Evolutionary conservation across 2,329 filamentous ascomycete species (phyloP).

Genomic region (Aphanoascus verrucosus): DNA sequence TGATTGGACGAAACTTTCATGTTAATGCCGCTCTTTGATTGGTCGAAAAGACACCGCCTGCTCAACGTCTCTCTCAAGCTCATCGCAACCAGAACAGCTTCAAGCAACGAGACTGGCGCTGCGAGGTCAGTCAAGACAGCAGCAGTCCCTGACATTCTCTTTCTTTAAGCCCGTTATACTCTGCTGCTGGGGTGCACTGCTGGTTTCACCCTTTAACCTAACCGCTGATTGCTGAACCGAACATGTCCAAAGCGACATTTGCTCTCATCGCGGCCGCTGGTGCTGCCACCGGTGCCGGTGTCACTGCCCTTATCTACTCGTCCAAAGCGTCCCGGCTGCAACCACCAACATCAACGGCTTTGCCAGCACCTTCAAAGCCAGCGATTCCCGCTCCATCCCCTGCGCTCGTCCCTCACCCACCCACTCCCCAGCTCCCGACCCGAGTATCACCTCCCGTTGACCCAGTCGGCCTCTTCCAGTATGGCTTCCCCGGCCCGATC

Average conservation of each 20-base stretch:
- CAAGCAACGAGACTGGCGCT: too few species aligned
- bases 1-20: constrained; percentile 21
- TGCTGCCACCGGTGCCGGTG: constrained; percentile 63
- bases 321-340: constrained; percentile 46
- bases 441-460: constrained; percentile 47
- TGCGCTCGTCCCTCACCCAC: constrained; percentile 22
- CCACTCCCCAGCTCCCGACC: constrained; percentile 24
- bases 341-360: constrained; percentile 27
- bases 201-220: too few species aligned
- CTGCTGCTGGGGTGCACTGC: too few species aligned
- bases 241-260: constrained; percentile 69
- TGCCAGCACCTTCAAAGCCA: constrained; percentile 23
- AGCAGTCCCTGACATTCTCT: too few species aligned
- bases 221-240: constrained; percentile 15
- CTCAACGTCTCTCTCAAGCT: not conserved
- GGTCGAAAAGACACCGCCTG: not conserved
- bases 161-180: too few species aligned
- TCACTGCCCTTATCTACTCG: constrained; percentile 58
- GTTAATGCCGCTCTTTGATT: not conserved
- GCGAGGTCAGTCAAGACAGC: too few species aligned
- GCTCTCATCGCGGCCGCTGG: constrained; percentile 65
- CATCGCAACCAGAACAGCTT: too few species aligned
- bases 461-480: constrained; percentile 66
- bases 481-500: constrained; percentile 85
- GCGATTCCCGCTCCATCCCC: constrained; percentile 20